Conservation (phyloP, 495 filamentous ascomycete species). For the Penicillium taxi region DNA sequence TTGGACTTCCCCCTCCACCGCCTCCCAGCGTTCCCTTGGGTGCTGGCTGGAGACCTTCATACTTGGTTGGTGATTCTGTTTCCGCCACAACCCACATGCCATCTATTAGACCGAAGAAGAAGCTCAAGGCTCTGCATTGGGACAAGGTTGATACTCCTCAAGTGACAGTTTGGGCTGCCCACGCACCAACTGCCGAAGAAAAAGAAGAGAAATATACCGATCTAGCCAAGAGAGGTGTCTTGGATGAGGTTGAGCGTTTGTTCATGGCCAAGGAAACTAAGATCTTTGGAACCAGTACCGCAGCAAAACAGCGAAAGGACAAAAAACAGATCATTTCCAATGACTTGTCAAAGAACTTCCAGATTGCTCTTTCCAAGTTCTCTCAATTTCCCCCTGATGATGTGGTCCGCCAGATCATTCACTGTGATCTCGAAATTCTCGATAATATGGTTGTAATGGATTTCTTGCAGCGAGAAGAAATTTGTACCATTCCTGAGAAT, state of each 20-base stretch:
- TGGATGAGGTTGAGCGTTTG: slow-evolving; percentile 94
- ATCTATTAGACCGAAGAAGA: slow-evolving; percentile 90
- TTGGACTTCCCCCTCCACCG: slow-evolving; percentile 50
- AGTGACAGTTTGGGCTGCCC: slow-evolving; percentile 89
- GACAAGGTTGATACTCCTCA: slow-evolving; percentile 94
- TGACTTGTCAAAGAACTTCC: slow-evolving; percentile 83
- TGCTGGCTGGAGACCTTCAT: slow-evolving; percentile 44
- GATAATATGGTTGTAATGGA: slow-evolving; percentile 97
- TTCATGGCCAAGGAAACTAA: slow-evolving; percentile 98
- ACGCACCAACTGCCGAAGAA: slow-evolving; percentile 69
- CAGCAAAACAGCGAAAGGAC: slow-evolving; percentile 65
- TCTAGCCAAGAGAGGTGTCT: slow-evolving; percentile 81
- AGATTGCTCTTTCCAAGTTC: slow-evolving; percentile 89
- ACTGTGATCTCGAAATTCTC: slow-evolving; percentile 85
- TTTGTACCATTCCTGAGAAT: slow-evolving; percentile 88
- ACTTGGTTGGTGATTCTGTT: slow-evolving; percentile 39
- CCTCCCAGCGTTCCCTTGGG: slow-evolving; percentile 52
- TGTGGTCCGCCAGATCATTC: slow-evolving; percentile 85
- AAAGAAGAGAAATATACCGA: slow-evolving; percentile 95
- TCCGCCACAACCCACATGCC: slow-evolving; percentile 49
- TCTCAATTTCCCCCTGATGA: slow-evolving; percentile 71
- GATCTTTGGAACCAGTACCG: slow-evolving; percentile 58
- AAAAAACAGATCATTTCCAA: slow-evolving; percentile 96
- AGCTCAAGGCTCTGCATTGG: slow-evolving; percentile 98
- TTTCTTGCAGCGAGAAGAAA: slow-evolving; percentile 83